Base-by-base conservation (phyloP, 257 asterid species). In the Rubia yunnanensis region DNA sequence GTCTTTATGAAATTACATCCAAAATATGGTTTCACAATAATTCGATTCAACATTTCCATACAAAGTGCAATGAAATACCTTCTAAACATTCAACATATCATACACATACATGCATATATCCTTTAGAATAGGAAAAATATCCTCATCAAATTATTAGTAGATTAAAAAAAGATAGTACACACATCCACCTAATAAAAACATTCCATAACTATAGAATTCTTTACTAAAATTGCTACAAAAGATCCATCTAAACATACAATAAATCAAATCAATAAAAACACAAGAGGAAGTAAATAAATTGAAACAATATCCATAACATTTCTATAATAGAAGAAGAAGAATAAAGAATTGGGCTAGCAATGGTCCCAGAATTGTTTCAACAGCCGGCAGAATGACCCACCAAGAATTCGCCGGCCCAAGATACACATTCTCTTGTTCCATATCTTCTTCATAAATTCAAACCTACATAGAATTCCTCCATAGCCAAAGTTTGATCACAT, bases 321-420 rank as follows among this genome's bases (percentile, higher is more conserved):
- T 9, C 31, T 39, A 26, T 20, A 34, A 10, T 8, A 44, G 14
- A 34, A 58, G 61, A 26, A 50, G 61, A 18, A 22, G 5, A 68
- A 23, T 54, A 27, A 18, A 28, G 41, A 28, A 39, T 55, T 48
- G 71, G 78, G 75, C 71, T 70, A 55, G 17, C 63, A 8, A 20
- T 74, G 92, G 83, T 71, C 76, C 85, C 81, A 3, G 39, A 36
- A 60, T 64, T 59, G 67, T 41, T 39, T 72, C 67, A 73, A 69
- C 74, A 48, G 92, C 95, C 85, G 88, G 87, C 90, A 81, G 22
- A 39, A 68, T 76, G 87, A 24, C 85, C 85, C 76, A 69, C 53
- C 53, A 57, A 28, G 54, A 59, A 23, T 32, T 67, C 76, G 88
- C 86, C 89, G 89, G 84, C 91, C 89, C 84, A 65, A 70, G 59